These are phyloP conservation scores for Lactarius psammicola DNA, from an alignment of 768 basidiomycete genomes.

Conservation along the genomic window DNA sequence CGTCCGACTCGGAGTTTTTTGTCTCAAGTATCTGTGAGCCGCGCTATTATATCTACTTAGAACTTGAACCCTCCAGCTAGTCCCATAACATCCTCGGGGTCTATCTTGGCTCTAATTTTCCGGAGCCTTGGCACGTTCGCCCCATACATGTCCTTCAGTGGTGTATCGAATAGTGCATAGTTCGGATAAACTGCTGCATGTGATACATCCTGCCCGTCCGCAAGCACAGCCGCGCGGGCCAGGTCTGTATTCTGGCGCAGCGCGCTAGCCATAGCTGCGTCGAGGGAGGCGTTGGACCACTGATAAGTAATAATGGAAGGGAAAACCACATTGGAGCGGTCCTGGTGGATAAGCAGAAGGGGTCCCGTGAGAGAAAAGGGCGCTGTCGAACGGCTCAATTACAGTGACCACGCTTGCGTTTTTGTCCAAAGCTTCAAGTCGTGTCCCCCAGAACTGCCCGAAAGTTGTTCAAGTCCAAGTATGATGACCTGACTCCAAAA, in stretches of 20 bases:
- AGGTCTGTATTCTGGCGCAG: slow-evolving; percentile 27
- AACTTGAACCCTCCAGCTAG: slow-evolving; percentile 31
- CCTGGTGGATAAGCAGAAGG: slow-evolving; percentile 20
- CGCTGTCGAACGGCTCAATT: slow-evolving; percentile 5
- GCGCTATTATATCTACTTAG: background rate
- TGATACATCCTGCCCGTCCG: slow-evolving; percentile 28
- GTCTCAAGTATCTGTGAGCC: background rate
- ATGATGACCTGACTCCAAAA: background rate
- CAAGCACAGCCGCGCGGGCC: slow-evolving; percentile 15
- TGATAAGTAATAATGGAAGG: background rate
- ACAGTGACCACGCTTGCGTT: background rate
- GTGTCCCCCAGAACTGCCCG: slow-evolving; percentile 13
- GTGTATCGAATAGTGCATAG: slow-evolving; percentile 25
- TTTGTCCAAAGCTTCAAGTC: slow-evolving; percentile 1
- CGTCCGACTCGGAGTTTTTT: background rate
- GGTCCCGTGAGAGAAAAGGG: slow-evolving; percentile 14
- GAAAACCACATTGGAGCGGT: slow-evolving; percentile 15
- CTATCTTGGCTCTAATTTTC: slow-evolving; percentile 10
- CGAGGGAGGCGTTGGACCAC: slow-evolving; percentile 33
- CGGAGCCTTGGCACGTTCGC: slow-evolving; percentile 21
- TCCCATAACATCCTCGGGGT: slow-evolving; percentile 30
- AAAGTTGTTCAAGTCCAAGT: background rate
- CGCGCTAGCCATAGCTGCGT: slow-evolving; percentile 43
- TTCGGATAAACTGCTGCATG: slow-evolving; percentile 24
- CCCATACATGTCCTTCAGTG: slow-evolving; percentile 28